Evolutionary conservation across 495 filamentous ascomycete genomes (phyloP), one percentile per base, ranked within the genome.

Genomic region (Penicillium pulvis): DNA sequence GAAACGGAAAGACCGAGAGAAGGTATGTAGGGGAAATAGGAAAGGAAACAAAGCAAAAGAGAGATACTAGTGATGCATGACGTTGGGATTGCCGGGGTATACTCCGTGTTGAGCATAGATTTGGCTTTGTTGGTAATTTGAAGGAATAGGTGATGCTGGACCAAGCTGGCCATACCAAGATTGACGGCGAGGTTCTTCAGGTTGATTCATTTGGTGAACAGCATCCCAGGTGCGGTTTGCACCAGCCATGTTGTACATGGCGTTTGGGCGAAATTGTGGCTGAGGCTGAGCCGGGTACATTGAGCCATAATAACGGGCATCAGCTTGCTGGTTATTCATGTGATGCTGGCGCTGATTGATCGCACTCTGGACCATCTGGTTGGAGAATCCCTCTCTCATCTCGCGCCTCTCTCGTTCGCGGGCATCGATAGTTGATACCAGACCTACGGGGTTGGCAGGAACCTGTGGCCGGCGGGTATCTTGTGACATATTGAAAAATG

Each of bases 361-460:
- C n/a, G 89, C 91, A 55, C 89, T 83, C 56, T 92, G 87, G 11
- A 91, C 89, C 61, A 90, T 86, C 59, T 88, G 82, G 53, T 85
- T 86, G 35, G 85, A 83, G 61, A 89, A 76, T 2, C 88, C 87
- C 51, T 90, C 82, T 59, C 81, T 90, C 71, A 92, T 86, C 51
- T 86, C 81, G 48, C 82, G 82, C 57, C 83, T 90, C 70, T 93
- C 91, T 6, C 83, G 83, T 63, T 95, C 89, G 26, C 90, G 81
- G 6, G 83, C 81, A 64, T 91, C 85, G 46, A 95, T 93, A 9
- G 88, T 87, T 2, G 87, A 88, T 10, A 95, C 83, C 3, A 93
- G 78, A 3, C 90, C 89, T 45, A 68, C 78, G 17, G 81, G 77
- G 31, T 81, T 76, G 39, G 81, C 79, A 17, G 75, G 71, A 8